Evolutionary conservation across 352 stramenopile genomes (phyloP).

Genomic region (Pythium aristosporum): DNA sequence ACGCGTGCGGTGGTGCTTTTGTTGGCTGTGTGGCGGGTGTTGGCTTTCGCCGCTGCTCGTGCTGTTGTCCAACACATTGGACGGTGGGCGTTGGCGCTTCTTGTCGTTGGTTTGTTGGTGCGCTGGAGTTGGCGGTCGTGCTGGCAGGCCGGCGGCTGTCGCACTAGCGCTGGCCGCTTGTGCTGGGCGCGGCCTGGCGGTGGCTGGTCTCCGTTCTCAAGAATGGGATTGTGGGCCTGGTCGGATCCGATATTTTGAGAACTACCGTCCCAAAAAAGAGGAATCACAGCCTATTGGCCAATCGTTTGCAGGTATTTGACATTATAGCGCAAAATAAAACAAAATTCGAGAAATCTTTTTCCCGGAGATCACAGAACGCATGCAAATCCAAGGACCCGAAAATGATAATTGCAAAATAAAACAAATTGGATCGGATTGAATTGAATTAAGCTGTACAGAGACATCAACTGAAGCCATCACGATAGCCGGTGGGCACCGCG

Average conservation of each 20-base stretch:
- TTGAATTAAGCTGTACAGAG: neutral
- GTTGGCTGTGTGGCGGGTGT: neutral
- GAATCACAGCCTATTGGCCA: neutral
- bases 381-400: no score
- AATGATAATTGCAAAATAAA: neutral
- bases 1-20: neutral
- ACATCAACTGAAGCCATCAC: no score
- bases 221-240: neutral
- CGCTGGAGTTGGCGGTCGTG: neutral
- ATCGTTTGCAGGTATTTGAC: neutral
- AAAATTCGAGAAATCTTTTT: slow-evolving; percentile 4
- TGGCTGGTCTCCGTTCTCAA: no score
- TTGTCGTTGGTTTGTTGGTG: slow-evolving; percentile 1
- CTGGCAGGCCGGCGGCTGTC: neutral
- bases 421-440: neutral
- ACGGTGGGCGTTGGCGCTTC: neutral
- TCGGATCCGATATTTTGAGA: slow-evolving; percentile 21
- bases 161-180: neutral
- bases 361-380: no score
- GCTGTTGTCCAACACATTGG: slow-evolving; percentile 3
- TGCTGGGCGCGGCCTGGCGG: slow-evolving; percentile 3
- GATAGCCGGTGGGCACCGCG: neutral
- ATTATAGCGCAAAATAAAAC: neutral
- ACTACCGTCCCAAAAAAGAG: slow-evolving; percentile 15
- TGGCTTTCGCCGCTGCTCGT: neutral